Conservation (phyloP, 495 filamentous ascomycete genomes). For the Daldinia caldariorum region DNA sequence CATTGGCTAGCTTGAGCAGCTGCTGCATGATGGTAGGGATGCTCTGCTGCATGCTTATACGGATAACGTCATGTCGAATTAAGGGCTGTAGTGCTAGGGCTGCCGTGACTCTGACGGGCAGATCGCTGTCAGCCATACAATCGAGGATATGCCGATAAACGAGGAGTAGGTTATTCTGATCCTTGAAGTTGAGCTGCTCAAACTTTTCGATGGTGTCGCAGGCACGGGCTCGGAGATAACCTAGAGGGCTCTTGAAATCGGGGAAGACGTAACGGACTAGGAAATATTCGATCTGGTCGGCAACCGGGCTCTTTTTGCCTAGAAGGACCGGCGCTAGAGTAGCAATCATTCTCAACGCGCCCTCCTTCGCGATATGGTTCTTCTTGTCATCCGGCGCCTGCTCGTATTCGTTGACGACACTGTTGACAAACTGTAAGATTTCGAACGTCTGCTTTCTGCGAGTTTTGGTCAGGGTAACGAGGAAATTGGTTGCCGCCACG, state of each 20-base stretch:
- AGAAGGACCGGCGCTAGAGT: conserved; percentile 93
- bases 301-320: conserved; percentile 97
- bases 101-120: conserved; percentile 94
- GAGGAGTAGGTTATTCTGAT: conserved; percentile 89
- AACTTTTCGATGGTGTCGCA: conserved; percentile 99
- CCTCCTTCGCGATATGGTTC: conserved; percentile 93
- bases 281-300: conserved; percentile 98
- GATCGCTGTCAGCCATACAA: conserved; percentile 90
- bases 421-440: conserved; percentile 91
- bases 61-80: conserved; percentile 93
- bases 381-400: conserved; percentile 84
- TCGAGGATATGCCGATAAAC: conserved; percentile 97
- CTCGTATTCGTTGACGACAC: conserved; percentile 88
- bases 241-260: conserved; percentile 92
- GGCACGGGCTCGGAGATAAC: conserved; percentile 92
- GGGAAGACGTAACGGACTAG: conserved; percentile 98
- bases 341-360: conserved; percentile 95
- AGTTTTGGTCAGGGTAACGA: conserved; percentile 92
- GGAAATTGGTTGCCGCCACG: conserved; percentile 95
- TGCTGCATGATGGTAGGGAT: conserved; percentile 99
- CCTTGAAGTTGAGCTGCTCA: conserved; percentile 94
- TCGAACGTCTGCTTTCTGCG: conserved; percentile 96
- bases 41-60: conserved; percentile 92
- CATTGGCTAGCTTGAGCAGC: conserved; percentile 92
- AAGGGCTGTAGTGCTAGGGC: conserved; percentile 93